A percentile compares a stretch with the other conserved stretches of the same genome.
Conservation (phyloP, 2,329 filamentous ascomycete genomes). For the Apiospora koreana region DNA sequence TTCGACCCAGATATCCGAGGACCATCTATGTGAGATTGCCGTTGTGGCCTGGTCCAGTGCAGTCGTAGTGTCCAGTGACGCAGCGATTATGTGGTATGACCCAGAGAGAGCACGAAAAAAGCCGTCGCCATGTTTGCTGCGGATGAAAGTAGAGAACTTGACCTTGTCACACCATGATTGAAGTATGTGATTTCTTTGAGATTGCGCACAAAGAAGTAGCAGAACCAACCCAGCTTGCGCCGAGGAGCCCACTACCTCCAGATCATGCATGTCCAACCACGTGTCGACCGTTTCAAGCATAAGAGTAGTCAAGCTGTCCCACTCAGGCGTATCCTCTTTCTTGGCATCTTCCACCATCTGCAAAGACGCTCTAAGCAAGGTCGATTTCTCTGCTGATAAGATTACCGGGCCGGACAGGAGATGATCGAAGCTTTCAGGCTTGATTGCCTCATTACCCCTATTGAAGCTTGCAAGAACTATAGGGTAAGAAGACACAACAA, state of each 20-base stretch:
- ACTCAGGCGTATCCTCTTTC: constrained; percentile 14
- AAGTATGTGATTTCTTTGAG: constrained; percentile 42
- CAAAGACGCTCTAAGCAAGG: constrained; percentile 12
- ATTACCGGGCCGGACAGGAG: constrained; percentile 13
- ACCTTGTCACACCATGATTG: constrained; percentile 49
- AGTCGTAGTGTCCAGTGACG: constrained; percentile 16
- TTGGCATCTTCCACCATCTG: constrained; percentile 20
- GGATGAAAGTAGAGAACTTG: constrained; percentile 30
- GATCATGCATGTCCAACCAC: constrained; percentile 53
- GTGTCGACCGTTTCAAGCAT: constrained; percentile 38
- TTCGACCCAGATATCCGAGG: constrained; percentile 49
- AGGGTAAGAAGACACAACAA: constrained; percentile 56
- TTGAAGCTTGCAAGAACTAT: constrained; percentile 30
- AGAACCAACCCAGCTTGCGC: constrained; percentile 54
- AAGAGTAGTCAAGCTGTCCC: constrained; percentile 24
- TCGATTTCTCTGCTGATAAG: constrained; percentile 19
- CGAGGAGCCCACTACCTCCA: constrained; percentile 49
- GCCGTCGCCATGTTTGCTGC: constrained; percentile 45
- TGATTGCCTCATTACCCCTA: neutral
- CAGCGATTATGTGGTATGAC: constrained; percentile 44
- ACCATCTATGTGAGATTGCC: constrained; percentile 56
- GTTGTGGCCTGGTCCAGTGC: constrained; percentile 34
- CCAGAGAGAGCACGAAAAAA: constrained; percentile 56
- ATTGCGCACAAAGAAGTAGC: constrained; percentile 43
- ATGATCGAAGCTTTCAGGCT: neutral